These are phyloP conservation scores for Actinidia chinensis DNA, from an alignment of 179 eudicot species.

Conservation along the genomic window DNA sequence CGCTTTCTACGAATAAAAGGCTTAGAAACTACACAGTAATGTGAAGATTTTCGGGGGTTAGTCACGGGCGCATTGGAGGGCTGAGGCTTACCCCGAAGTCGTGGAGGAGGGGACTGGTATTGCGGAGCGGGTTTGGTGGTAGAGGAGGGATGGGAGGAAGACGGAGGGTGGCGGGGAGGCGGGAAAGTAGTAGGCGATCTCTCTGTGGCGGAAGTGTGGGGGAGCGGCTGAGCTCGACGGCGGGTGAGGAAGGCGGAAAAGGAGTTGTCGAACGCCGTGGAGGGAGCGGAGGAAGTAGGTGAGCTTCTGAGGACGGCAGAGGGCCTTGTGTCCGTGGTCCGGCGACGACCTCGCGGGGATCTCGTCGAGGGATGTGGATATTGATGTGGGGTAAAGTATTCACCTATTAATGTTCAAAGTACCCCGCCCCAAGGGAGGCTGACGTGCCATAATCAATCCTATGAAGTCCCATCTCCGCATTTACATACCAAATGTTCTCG, in stretches of 20 bases:
- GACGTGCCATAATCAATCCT: no score
- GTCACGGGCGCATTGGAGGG: slow-evolving; percentile 64
- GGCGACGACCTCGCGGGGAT: slow-evolving; percentile 70
- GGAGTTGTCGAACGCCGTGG: slow-evolving; percentile 45
- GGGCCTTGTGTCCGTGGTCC: slow-evolving; percentile 73
- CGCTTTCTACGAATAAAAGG: slow-evolving; percentile 59
- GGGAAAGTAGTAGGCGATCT: slow-evolving; percentile 69
- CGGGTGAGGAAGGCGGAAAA: slow-evolving; percentile 73
- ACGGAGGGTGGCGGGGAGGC: slow-evolving; percentile 60
- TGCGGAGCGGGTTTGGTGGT: slow-evolving; percentile 75
- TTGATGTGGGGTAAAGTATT: no score
- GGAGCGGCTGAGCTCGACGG: slow-evolving; percentile 75
- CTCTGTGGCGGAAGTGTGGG: slow-evolving; percentile 50
- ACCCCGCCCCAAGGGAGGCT: no score
- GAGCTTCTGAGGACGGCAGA: slow-evolving; percentile 71
- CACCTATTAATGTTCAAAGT: no score
- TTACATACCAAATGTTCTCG: no score
- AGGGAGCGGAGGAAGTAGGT: slow-evolving; percentile 66
- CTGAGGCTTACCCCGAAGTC: slow-evolving; percentile 63
- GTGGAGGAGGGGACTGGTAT: slow-evolving; percentile 68
- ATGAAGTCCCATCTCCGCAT: no score
- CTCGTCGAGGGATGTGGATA: slow-evolving; percentile 66
- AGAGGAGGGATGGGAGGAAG: slow-evolving; percentile 53
- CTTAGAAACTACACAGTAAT: slow-evolving; percentile 49
- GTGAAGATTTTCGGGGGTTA: slow-evolving; percentile 66